Base-by-base conservation (phyloP, 805 yeast species). In the Ogataea pilisensis region DNA sequence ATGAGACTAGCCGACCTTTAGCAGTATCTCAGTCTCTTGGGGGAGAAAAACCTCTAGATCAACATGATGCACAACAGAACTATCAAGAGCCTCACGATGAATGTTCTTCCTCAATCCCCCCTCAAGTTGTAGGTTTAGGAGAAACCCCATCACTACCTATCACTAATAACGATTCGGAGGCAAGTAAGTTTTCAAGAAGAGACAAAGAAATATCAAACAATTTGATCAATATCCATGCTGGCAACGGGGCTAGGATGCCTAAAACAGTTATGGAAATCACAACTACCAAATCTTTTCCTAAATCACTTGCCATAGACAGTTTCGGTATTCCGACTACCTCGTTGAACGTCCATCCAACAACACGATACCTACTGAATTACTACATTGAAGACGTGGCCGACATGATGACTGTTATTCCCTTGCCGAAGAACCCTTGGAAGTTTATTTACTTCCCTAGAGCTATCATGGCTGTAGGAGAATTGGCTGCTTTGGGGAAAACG, bases 361-460 rank as follows among this genome's bases (percentile, higher is more conserved):
- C 95, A 0, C 63, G 93, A 34, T 85, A 80, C 55, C 64, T 88
- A 31, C 64, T 88, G 35, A 80, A 80, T 45, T 79, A 88, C 55
- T 88, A 86, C 58, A 72, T 77, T 14, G 76, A 82, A 14, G 78
- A 80, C 48, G 93, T 88, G 1, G 91, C 91, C 0, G 93, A 85
- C 57, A 75, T 57, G 64, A 76, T 76, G 82, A 77, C 82, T 1
- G 83, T 77, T 19, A 73, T 77, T 31, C 82, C 82, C 1, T 60
- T 77, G 19, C 77, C 85, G 0, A 84, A 82, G 46, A 88, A 85
- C 56, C 95, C 95, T 0, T 88, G 95, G 95, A 83, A 82, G 52
- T 79, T 83, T 2, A 78, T 86, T n/a, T 87, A 85, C 60, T 79
- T 87, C 45, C 95, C 95, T 0, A 63, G 93, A 37, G 95, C 95